Conservation (phyloP, 1,284 basidiomycete species). For the Ceratobasidium sp. region DNA sequence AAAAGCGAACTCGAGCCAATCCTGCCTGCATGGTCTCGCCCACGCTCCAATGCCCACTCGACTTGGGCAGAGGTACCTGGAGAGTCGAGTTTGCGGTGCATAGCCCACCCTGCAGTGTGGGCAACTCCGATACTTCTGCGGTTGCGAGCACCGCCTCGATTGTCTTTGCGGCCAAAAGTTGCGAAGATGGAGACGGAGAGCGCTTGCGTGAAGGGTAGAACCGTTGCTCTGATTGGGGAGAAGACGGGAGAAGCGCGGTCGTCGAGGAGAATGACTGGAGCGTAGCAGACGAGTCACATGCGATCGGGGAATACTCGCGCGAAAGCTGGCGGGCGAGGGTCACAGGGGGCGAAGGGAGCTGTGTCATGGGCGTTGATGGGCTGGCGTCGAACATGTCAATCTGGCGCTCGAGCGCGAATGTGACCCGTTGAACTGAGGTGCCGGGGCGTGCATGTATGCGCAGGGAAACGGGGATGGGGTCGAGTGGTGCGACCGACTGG, state of each 20-base stretch:
- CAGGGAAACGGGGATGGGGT: constrained; percentile 59
- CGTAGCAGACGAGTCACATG: constrained; percentile 32
- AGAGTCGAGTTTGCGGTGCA: constrained; percentile 74
- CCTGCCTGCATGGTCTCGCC: constrained; percentile 78
- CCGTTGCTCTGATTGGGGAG: constrained; percentile 59
- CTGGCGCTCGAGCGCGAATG: constrained; percentile 56
- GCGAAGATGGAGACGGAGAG: constrained; percentile 49
- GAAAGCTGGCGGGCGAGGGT: constrained; percentile 67
- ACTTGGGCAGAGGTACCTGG: constrained; percentile 77
- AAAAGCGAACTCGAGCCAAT: constrained; percentile 75
- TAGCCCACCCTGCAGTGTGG: constrained; percentile 60
- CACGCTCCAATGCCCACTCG: constrained; percentile 73
- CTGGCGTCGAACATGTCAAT: constrained; percentile 57
- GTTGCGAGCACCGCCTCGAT: constrained; percentile 67
- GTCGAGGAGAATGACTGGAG: constrained; percentile 42
- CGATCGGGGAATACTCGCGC: constrained; percentile 61
- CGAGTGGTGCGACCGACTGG: constrained; percentile 59
- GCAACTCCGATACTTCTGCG: constrained; percentile 65
- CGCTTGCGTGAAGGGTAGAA: constrained; percentile 66
- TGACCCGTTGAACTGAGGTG: constrained; percentile 56
- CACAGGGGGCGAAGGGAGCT: constrained; percentile 50
- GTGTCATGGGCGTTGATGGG: constrained; percentile 58
- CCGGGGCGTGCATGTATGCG: constrained; percentile 57
- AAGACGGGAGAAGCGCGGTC: constrained; percentile 31
- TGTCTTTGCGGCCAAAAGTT: constrained; percentile 56